A percentile compares a stretch with the other conserved stretches of the same genome.
These are phyloP conservation scores for Lactarius evosmus DNA, from an alignment of 768 basidiomycete species.

Conservation along the genomic window DNA sequence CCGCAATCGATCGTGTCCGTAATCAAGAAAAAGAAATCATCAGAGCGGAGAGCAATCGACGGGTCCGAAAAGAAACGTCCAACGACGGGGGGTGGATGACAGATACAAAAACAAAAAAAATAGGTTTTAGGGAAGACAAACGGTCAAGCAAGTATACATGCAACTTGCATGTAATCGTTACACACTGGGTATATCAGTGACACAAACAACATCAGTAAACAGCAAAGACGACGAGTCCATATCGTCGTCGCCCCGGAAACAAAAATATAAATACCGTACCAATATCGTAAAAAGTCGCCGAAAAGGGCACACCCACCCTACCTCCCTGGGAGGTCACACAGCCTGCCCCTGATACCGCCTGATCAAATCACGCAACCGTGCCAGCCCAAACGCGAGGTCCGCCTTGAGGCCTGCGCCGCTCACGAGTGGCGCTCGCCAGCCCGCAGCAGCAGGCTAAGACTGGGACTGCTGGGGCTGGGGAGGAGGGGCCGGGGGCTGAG, in stretches of 20 bases:
- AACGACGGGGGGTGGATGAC: too few relatives aligned
- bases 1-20: background rate
- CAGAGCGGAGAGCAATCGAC: background rate
- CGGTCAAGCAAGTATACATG: too few relatives aligned
- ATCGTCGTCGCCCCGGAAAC: too few relatives aligned
- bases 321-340: slow-evolving; percentile 10
- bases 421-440: slow-evolving; percentile 11
- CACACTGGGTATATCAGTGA: background rate
- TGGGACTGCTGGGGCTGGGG: background rate
- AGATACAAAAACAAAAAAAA: too few relatives aligned
- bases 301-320: background rate
- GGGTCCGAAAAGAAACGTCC: background rate
- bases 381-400: slow-evolving; percentile 73
- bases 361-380: slow-evolving; percentile 71
- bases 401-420: slow-evolving; percentile 28
- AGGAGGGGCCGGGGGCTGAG: background rate
- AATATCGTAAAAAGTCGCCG: background rate
- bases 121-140: too few relatives aligned
- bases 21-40: background rate
- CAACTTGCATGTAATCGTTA: too few relatives aligned
- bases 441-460: slow-evolving; percentile 6
- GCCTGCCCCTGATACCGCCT: slow-evolving; percentile 67
- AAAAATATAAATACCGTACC: background rate
- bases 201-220: too few relatives aligned
- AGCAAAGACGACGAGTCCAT: background rate